Evolutionary conservation across 495 filamentous ascomycete species (phyloP), one percentile per base, ranked within the genome.

Genomic region (Aspergillus egyptiacus): DNA sequence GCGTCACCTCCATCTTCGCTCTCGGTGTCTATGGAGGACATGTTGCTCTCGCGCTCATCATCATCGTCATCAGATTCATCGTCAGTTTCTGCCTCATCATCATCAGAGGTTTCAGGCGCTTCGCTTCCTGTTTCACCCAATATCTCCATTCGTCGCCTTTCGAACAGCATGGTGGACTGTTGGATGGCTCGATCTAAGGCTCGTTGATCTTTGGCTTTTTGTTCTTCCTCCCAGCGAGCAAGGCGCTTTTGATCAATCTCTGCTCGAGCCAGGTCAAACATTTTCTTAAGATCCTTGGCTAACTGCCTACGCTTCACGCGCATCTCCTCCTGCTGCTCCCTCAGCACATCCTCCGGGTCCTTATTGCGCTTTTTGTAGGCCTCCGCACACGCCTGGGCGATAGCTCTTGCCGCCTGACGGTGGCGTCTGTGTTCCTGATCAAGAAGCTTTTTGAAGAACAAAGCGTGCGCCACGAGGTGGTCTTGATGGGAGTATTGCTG

Each of bases 111-210:
- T 9, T 66, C 71, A 6, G 60, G 64, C 33, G 61, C 59, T 54
- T 74, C 69, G 41, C 68, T 71, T 8, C 58, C 61, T 7, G 55
- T 56, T 56, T 72, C 69, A 22, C 69, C 75, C 55, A 65, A 73
- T 66, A 61, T 71, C 62, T 77, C 79, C 27, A 76, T 52, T 62
- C 76, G 73, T 58, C 57, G 67, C 63, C 66, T 85, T 67, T 60
- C 79, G 66, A 60, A 80, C 51, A 64, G 77, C 69, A 64, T 69
- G 18, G 74, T 82, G 8, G 76, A 77, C 35, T 86, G 75, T 54
- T 86, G 88, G 38, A 96, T 83, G 17, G 87, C 87, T 59, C 88
- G 80, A 53, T 94, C 87, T 48, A 96, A 69, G 6, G 86, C 85
- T 56, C 87, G 81, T 58, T 90, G 88, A 46, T 89, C 85, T 52